A percentile compares a stretch with the other conserved stretches of the same genome.
phyloP scores from a whole-genome alignment of 495 filamentous ascomycete species.

The Xylaria bambusicola region DNA sequence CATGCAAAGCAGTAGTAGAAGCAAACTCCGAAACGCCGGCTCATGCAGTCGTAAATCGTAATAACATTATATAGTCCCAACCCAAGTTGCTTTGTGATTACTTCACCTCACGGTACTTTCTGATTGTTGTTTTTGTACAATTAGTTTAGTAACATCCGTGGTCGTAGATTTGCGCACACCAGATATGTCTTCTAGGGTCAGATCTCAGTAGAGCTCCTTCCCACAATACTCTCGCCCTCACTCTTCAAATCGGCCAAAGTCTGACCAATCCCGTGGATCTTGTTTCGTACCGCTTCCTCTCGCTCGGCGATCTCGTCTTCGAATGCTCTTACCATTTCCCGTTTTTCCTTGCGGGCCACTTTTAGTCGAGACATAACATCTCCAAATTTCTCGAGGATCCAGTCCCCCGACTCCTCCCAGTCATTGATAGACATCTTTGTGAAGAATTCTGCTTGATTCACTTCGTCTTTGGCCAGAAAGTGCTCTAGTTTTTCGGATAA shows the following conservation, averaged over 20 bases:
- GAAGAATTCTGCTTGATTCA: conserved; percentile 64
- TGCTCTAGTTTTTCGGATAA: conserved; percentile 49
- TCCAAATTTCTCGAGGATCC: conserved; percentile 70
- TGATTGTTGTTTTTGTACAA: conserved; percentile 3
- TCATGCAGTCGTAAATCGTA: conserved; percentile 21
- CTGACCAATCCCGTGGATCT: conserved; percentile 53
- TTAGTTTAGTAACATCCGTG: not conserved
- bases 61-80: conserved; percentile 8
- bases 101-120: not conserved
- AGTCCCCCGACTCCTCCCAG: conserved; percentile 83
- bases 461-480: conserved; percentile 37
- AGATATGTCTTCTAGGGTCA: conserved; percentile 4
- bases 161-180: conserved; percentile 1
- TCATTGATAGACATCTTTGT: conserved; percentile 64
- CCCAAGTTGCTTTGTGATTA: conserved; percentile 6
- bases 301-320: conserved; percentile 63
- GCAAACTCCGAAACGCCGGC: conserved; percentile 16
- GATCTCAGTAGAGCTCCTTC: conserved; percentile 45
- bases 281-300: conserved; percentile 55
- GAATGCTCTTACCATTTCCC: conserved; percentile 64
- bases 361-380: conserved; percentile 65
- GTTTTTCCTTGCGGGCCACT: conserved; percentile 62
- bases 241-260: conserved; percentile 56
- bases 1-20: not conserved
- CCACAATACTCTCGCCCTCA: conserved; percentile 60